Percentiles rank a stretch among this genome's conserved stretches.
Evolutionary conservation across 1,139 yeast species (phyloP).

Genomic region (Suhomyces bolitotheri): DNA sequence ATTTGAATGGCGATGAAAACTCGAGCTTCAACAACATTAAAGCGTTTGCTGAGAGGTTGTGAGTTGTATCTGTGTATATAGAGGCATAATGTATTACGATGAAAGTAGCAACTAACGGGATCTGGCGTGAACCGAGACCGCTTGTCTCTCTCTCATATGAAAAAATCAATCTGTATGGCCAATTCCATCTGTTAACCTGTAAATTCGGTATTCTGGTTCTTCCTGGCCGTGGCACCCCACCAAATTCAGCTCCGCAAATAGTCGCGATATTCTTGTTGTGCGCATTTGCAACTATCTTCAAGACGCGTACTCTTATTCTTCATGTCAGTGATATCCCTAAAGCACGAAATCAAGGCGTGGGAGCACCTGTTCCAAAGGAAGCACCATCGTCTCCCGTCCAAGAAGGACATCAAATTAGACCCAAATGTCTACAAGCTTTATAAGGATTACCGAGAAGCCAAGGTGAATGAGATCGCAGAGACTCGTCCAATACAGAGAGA

Average conservation of each 20-base stretch:
- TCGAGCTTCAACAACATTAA: conserved; percentile 7
- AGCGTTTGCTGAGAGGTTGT: conserved; percentile 5
- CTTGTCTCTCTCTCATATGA: too few relatives aligned
- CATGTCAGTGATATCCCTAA: conserved; percentile 22
- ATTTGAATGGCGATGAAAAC: conserved; percentile 15
- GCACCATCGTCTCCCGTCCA: conserved; percentile 52
- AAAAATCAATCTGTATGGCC: too few relatives aligned
- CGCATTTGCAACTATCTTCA: too few relatives aligned
- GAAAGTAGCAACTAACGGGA: too few relatives aligned
- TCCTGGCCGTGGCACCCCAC: too few relatives aligned
- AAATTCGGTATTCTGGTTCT: too few relatives aligned
- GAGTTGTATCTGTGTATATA: background rate
- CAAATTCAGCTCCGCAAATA: too few relatives aligned
- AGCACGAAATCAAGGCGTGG: conserved; percentile 60
- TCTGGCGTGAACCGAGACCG: too few relatives aligned
- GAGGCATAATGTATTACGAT: background rate
- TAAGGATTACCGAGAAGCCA: conserved; percentile 41
- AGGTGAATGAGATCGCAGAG: conserved; percentile 12
- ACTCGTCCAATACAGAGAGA: background rate
- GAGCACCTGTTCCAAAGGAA: conserved; percentile 49
- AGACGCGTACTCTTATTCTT: background rate
- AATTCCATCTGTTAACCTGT: too few relatives aligned
- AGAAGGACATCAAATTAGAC: conserved; percentile 53
- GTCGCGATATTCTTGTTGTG: too few relatives aligned
- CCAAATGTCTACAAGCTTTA: conserved; percentile 44